A percentile compares a stretch with the other conserved stretches of the same genome.
Evolutionary conservation across 345 rosid genomes (phyloP).

Genomic region (Anacardium occidentale): DNA sequence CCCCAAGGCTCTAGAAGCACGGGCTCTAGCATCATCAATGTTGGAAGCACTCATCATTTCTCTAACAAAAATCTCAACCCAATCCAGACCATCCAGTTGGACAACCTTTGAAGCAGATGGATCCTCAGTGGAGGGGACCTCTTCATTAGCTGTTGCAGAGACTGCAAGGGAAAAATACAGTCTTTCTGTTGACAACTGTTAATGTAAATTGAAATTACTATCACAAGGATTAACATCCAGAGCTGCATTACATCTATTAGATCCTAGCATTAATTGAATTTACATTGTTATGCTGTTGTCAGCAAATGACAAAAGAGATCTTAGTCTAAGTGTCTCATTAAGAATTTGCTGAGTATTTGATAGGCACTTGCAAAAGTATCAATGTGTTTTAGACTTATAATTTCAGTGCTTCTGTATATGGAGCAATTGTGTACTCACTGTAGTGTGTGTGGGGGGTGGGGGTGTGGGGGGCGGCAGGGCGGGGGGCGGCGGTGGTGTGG

Average conservation of each 20-base stretch:
- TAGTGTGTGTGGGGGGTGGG: too few species aligned
- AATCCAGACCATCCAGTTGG: constrained; percentile 59
- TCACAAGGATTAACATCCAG: not conserved
- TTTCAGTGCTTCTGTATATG: not conserved
- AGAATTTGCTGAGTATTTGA: not conserved
- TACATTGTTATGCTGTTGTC: not conserved
- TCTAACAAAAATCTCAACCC: constrained; percentile 81
- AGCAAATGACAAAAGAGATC: not conserved
- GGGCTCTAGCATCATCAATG: constrained; percentile 74
- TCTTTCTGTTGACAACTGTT: constrained; percentile 7
- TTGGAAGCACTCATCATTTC: constrained; percentile 73
- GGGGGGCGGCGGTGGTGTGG: too few species aligned
- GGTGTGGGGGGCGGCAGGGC: too few species aligned
- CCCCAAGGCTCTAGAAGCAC: constrained; percentile 78
- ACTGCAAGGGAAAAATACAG: constrained; percentile 22
- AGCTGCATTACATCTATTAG: not conserved
- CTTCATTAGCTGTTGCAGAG: constrained; percentile 29
- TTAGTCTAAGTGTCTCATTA: not conserved
- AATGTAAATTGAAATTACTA: not conserved
- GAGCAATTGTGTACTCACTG: not conserved
- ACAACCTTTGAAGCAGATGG: constrained; percentile 30
- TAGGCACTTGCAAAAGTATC: not conserved
- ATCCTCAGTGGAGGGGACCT: constrained; percentile 33
- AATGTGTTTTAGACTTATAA: not conserved
- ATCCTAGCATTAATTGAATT: not conserved